Evolutionary conservation across 306 rosid species (phyloP), one percentile per base, ranked within the genome.

Genomic region (Adenanthera pavonina): DNA sequence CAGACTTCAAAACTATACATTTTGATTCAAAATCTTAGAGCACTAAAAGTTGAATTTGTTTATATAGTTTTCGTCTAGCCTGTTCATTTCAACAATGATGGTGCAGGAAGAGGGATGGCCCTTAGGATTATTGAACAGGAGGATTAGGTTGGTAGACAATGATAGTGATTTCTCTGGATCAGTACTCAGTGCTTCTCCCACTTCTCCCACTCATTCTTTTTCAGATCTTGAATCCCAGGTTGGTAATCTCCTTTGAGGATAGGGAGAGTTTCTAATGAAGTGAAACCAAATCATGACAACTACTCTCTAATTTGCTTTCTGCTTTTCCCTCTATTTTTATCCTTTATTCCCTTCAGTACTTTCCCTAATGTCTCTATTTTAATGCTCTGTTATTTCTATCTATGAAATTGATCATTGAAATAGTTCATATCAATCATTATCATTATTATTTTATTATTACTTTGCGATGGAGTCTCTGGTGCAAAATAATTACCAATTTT

Each of bases 101-200:
- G 59, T 81, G 84, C 59, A 90, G 95, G 91, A 92, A 49, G 93
- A 88, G 69, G 94, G 97, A 52, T 92, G 97, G 97, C 98, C 98
- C 67, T 68, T 94, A 74, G 96, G 98, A 59, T 82, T 92, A 54
- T 89, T 94, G 67, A 91, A 89, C 75, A 87, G 90, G 7, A 89
- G 94, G 80, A 83, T 91, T 81, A 90, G 89, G 71, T 46, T 90
- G 69, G 81, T 80, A 65, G 85, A 90, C 83, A 84, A 65, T 76
- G 86, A 69, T 71, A 83, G 57, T 11, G 84, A 86, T 62, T 80
- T 84, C 54, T 83, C 90, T 69, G 87, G 86, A 49, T 89, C 95
- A 80, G 69, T 89, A 86, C 85, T 91, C 74, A 87, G 89, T 75
- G 78, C 53, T 75, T 87, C 92, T 81, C 85, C 88, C 33, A 62